Conservation (phyloP, 2,329 filamentous ascomycete species). For the Cadophora luteo-olivacea region DNA sequence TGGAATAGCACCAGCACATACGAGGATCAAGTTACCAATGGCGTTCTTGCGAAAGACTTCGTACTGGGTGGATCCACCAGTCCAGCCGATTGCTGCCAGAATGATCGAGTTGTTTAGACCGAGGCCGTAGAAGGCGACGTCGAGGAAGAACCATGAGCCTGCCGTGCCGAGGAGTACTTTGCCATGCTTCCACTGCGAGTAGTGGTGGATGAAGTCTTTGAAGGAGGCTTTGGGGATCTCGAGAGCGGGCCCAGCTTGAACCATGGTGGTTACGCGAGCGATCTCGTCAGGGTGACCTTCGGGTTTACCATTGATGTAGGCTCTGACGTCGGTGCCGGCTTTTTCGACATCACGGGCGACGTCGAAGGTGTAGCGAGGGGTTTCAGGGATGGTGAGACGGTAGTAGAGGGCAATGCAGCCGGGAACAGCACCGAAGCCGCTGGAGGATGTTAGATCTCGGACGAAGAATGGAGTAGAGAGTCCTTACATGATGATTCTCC, state of each 20-base stretch:
- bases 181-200: conserved; percentile 72
- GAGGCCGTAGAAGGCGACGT: conserved; percentile 64
- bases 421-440: conserved; percentile 78
- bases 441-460: background rate
- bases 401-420: conserved; percentile 85
- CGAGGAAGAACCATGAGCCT: conserved; percentile 78
- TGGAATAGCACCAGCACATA: conserved; percentile 79
- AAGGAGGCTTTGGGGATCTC: conserved; percentile 74
- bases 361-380: conserved; percentile 87
- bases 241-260: conserved; percentile 51
- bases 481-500: conserved; percentile 17
- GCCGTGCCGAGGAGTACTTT: conserved; percentile 79
- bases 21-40: conserved; percentile 75
- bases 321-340: conserved; percentile 73
- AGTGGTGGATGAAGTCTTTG: conserved; percentile 74
- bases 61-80: conserved; percentile 68
- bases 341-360: conserved; percentile 77
- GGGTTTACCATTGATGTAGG: conserved; percentile 71
- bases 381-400: conserved; percentile 84
- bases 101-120: conserved; percentile 78
- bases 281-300: conserved; percentile 72
- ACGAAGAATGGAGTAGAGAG: conserved; percentile 37
- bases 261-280: conserved; percentile 58
- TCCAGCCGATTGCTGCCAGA: conserved; percentile 75
- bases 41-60: conserved; percentile 75